These are phyloP conservation scores for Picea abies DNA, from an alignment of 83 land plant species.

Conservation along the genomic window DNA sequence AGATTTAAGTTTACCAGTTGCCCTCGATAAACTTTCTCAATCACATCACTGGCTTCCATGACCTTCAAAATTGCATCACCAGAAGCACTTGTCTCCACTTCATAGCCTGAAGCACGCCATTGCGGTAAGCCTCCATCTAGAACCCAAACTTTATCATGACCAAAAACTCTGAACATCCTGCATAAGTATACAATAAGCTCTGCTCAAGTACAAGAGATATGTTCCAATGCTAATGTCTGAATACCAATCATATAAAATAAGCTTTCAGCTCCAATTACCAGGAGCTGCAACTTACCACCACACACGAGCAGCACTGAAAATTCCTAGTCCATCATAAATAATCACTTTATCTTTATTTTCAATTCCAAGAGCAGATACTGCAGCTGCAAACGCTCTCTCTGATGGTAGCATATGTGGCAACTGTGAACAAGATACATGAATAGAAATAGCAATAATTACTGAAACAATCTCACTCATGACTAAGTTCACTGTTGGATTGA, in stretches of 20 bases:
- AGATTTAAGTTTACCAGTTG: conserved; percentile 44
- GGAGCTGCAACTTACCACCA: conserved; percentile 78
- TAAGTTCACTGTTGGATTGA: background rate
- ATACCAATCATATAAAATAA: background rate
- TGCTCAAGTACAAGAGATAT: background rate
- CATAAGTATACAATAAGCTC: conserved; percentile 4
- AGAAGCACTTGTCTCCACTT: conserved; percentile 81
- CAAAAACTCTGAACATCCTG: conserved; percentile 99
- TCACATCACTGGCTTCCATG: conserved; percentile 78
- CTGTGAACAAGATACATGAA: conserved; percentile 29
- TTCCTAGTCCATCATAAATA: conserved; percentile 95
- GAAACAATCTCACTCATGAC: background rate
- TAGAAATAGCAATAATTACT: background rate
- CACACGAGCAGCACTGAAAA: conserved; percentile 97
- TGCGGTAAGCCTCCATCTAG: conserved; percentile 91
- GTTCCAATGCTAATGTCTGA: conserved; percentile 1
- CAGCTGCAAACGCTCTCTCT: conserved; percentile 96
- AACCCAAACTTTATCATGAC: conserved; percentile 93
- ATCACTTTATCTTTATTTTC: conserved; percentile 74
- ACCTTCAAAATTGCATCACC: conserved; percentile 73
- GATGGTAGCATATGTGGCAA: conserved; percentile 98
- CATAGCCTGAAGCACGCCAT: conserved; percentile 81
- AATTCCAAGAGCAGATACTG: conserved; percentile 90
- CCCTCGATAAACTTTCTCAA: conserved; percentile 73
- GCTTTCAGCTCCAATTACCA: background rate